Evolutionary conservation across 441 rosid species (phyloP), one percentile per base, ranked within the genome.

Genomic region (Viola pubescens): DNA sequence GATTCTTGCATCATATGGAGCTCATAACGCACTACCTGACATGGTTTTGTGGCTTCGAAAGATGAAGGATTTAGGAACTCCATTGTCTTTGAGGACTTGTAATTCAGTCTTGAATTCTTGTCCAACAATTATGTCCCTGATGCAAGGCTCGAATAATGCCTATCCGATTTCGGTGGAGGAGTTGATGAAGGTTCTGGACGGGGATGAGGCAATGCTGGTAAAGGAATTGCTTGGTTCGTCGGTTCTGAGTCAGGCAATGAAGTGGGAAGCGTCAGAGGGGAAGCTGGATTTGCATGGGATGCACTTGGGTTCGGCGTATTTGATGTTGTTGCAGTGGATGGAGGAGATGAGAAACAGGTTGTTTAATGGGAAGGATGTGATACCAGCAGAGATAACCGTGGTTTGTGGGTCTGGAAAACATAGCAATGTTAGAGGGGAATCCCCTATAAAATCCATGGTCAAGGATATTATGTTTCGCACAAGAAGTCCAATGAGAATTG

Each of bases 281-380:
- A 89, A 87, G 79, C 47, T 91, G 78, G 95, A 91, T 69, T 77
- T 91, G 65, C 98, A 91, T 69, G 94, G 96, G 43, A 82, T 87
- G 91, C 91, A 87, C 66, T 66, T 72, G 39, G 73, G 83, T 57
- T 63, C 96, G 2, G 83, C 96, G 12, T 91, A 88, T 68, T 52
- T 87, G 79, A 78, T 83, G 67, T 62, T 81, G 79, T 43, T 91
- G 59, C 79, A 79, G 64, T 88, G 98, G 96, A 77, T 80, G 68
- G 82, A 83, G 60, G 84, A 80, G 80, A 73, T 73, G 70, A 75
- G 70, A 54, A 0, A 38, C 52, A 80, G 82, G 76, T 79, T 88
- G 37, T 58, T 37, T 2, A 66, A 70, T 44, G 73, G 58, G 3
- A 70, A 64, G 3, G 26, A 59, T 54, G 76, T 37, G 61, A 52